These are phyloP conservation scores for Crithidia acanthocephali DNA, from an alignment of 208 protist species.

Conservation along the genomic window DNA sequence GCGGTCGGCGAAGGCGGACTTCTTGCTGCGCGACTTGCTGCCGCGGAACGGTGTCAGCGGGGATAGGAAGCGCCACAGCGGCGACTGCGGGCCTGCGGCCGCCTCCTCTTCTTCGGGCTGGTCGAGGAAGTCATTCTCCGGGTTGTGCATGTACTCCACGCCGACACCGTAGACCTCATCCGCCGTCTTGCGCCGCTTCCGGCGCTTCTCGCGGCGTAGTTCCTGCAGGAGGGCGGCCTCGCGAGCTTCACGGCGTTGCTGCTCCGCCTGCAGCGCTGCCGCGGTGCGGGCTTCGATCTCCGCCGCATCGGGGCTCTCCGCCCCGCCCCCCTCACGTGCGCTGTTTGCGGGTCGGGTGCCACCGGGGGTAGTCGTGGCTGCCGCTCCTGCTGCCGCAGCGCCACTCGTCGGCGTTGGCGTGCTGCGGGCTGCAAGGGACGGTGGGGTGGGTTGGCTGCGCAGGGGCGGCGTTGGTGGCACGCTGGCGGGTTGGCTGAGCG, in stretches of 20 bases:
- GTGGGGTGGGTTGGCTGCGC: slow-evolving; percentile 1
- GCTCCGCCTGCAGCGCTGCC: slow-evolving; percentile 14
- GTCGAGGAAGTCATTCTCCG: slow-evolving; percentile 16
- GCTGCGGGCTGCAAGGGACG: neutral
- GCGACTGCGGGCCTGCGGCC: neutral
- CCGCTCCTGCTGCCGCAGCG: too few relatives aligned
- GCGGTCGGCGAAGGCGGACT: slow-evolving; percentile 20
- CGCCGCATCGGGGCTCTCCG: neutral
- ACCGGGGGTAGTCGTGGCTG: neutral
- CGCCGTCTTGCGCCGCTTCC: slow-evolving; percentile 34
- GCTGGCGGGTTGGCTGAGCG: slow-evolving; percentile 10
- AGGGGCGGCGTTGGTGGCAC: slow-evolving; percentile 13
- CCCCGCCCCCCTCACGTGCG: neutral
- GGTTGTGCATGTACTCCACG: slow-evolving; percentile 34
- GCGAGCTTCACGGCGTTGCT: slow-evolving; percentile 17
- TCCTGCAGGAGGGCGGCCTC: slow-evolving; percentile 35
- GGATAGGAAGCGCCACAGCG: slow-evolving; percentile 26
- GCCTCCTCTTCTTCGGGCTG: neutral
- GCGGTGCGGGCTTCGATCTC: slow-evolving; percentile 15
- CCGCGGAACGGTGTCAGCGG: slow-evolving; percentile 17
- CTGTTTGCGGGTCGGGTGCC: too few relatives aligned
- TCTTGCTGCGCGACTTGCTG: slow-evolving; percentile 3
- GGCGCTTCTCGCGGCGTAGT: slow-evolving; percentile 30
- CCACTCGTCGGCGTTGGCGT: neutral
- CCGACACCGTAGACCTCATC: slow-evolving; percentile 47